Base-by-base conservation (phyloP, 371 early-diverging fungal genomes). In the Rhizopus delemar region DNA sequence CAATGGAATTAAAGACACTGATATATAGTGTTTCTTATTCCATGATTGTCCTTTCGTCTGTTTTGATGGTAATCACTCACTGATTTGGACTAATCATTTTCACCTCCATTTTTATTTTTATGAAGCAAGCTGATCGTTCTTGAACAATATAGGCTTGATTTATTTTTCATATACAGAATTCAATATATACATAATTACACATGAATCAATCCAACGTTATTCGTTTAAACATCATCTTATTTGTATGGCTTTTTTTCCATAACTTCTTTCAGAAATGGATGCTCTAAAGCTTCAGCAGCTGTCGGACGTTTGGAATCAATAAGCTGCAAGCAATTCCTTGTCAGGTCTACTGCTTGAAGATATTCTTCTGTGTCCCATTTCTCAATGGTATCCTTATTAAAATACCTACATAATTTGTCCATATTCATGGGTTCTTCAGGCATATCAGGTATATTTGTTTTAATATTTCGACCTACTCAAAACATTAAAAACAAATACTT, bases 241-340 rank as follows among this genome's bases (percentile, higher is more conserved):
- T 29, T 48, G 12, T 28, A 15, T 8, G 48, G 0, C 5, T 48
- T 48, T 48, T 9, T 15, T 50, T 29, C 3, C 33, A 45, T 39
- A 41, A 41, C 39, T 16, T 38, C 32, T 16, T 58, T n/a, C 46
- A 46, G 32, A 51, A 87, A 86, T 0, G 81, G 85, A 59, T 88
- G 88, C 22, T 65, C 48, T 22, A 87, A 61, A 5, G 90, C 90
- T 45, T 86, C 73, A 5, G 59, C 68, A 4, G 90, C 90, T n/a
- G 86, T 80, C 32, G 78, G 75, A 33, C 90, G 68, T 34, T 69
- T 54, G 3, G 48, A 57, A 8, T 86, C 82, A 29, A 82, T 71
- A 8, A 86, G 57, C 2, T 62, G 70, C 15, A 90, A 55, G 39
- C 76, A 62, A 6, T 66, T 63, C 5, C 71, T 66, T 39, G 86